Conservation (phyloP, 768 basidiomycete species). For the Mycena haematopus region DNA sequence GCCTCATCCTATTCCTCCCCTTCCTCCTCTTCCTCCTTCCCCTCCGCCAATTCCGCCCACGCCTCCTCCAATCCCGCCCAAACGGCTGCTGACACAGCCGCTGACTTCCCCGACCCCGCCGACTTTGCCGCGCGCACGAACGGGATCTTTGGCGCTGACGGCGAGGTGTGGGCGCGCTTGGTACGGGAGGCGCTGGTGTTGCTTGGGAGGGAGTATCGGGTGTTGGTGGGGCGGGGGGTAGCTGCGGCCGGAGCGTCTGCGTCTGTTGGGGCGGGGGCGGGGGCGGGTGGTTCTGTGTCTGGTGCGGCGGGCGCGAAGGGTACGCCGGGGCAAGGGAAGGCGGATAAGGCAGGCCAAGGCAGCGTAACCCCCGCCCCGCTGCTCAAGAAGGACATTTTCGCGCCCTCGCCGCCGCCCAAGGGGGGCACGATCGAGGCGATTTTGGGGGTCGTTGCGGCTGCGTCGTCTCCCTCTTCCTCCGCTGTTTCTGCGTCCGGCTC, state of each 20-base stretch:
- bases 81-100: no score
- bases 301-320: no score
- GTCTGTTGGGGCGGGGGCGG: no score
- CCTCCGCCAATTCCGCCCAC: no score
- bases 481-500: no score
- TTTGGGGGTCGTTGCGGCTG: slow-evolving; percentile 50
- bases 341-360: no score
- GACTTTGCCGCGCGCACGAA: slow-evolving; percentile 30
- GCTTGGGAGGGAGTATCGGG: slow-evolving; percentile 74
- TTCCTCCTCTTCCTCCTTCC: no score
- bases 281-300: no score
- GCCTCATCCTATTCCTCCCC: no score
- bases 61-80: no score
- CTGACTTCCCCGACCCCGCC: slow-evolving; percentile 52
- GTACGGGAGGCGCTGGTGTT: slow-evolving; percentile 63
- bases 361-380: slow-evolving; percentile 39
- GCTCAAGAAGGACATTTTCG: slow-evolving; percentile 52
- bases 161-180: slow-evolving; percentile 65
- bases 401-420: slow-evolving; percentile 54
- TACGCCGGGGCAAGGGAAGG: slow-evolving; percentile 1
- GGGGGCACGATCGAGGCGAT: slow-evolving; percentile 59
- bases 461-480: slow-evolving; percentile 36
- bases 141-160: slow-evolving; percentile 24
- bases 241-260: not conserved
- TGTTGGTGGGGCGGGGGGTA: slow-evolving; percentile 58